Conservation (phyloP, 495 filamentous ascomycete genomes). For the Aspergillus haitiensis region DNA sequence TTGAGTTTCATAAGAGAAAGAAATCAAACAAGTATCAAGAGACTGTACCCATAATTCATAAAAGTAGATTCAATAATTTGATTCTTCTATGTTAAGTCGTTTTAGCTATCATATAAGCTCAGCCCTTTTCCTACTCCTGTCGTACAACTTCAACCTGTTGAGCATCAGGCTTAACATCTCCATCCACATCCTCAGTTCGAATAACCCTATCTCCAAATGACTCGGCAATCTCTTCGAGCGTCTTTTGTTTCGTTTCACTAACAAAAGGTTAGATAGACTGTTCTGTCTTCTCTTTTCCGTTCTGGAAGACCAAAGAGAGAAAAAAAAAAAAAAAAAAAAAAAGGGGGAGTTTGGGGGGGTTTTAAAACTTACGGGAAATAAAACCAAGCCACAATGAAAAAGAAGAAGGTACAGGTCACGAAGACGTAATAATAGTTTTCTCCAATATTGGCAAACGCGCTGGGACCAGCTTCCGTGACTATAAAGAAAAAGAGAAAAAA, state of each 20-base stretch:
- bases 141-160: constrained; percentile 21
- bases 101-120: neutral
- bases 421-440: constrained; percentile 65
- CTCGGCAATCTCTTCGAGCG: constrained; percentile 58
- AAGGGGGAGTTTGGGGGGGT: too few species aligned
- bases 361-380: constrained; percentile 55
- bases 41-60: neutral
- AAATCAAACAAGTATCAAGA: too few species aligned
- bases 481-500: too few species aligned
- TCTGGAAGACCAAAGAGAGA: neutral
- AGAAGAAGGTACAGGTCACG: constrained; percentile 52
- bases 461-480: constrained; percentile 60
- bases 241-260: constrained; percentile 56
- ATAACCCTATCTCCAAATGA: constrained; percentile 59
- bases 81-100: neutral
- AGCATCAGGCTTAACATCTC: constrained; percentile 21
- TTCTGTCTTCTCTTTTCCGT: neutral
- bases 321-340: neutral
- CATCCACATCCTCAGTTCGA: constrained; percentile 34
- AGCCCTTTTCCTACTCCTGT: neutral
- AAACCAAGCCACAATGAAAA: constrained; percentile 52
- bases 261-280: neutral
- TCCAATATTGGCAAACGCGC: constrained; percentile 56
- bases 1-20: too few species aligned
- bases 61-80: neutral